These are phyloP conservation scores for Prunus campanulata DNA, from an alignment of 306 rosid genomes.

Conservation along the genomic window DNA sequence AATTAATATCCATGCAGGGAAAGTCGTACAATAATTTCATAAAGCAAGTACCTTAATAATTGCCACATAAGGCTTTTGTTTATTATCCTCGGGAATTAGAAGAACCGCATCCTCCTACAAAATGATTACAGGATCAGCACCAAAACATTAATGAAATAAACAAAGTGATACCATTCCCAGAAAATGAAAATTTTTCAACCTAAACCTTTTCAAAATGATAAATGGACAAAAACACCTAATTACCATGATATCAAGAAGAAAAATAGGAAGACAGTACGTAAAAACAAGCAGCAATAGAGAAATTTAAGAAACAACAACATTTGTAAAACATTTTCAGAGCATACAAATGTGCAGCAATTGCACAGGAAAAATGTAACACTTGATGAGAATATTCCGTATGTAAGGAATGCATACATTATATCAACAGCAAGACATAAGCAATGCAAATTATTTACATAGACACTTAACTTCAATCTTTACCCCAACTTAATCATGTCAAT, in stretches of 20 bases:
- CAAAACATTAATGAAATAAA: not conserved
- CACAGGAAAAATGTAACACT: not conserved
- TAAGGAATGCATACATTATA: not conserved
- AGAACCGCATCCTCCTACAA: conserved; percentile 95
- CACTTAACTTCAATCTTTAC: not conserved
- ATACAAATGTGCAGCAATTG: not conserved
- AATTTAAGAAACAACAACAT: not conserved
- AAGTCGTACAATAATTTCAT: not conserved
- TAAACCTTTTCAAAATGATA: not conserved
- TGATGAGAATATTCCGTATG: not conserved
- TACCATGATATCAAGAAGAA: not conserved
- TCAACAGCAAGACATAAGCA: not conserved
- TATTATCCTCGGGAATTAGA: conserved; percentile 59
- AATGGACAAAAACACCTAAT: not conserved
- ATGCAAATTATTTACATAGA: not conserved
- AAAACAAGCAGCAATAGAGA: not conserved
- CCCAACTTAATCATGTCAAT: not conserved
- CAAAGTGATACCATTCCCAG: not conserved
- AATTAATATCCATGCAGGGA: not conserved
- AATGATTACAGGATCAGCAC: not conserved
- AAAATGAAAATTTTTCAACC: not conserved
- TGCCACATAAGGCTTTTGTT: conserved; percentile 87
- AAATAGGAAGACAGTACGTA: not conserved
- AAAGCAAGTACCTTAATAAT: conserved; percentile 69
- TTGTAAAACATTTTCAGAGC: not conserved